Percentiles rank a stretch among this genome's conserved stretches.
Evolutionary conservation across 2,329 filamentous ascomycete genomes (phyloP).

Genomic region (Hypoxylon sp.): DNA sequence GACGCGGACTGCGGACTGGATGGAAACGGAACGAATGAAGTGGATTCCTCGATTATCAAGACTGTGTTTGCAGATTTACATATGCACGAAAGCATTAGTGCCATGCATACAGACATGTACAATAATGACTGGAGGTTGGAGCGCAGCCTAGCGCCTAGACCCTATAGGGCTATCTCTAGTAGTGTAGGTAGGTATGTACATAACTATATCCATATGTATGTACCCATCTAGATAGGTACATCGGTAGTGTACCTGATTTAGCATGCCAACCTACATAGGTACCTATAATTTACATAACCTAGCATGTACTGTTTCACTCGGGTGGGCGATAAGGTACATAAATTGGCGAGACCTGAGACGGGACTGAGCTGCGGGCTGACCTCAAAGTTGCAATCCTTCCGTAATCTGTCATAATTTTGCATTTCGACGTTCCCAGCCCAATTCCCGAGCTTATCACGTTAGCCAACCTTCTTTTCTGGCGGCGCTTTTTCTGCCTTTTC

Average conservation of each 20-base stretch:
- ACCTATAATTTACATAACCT: constrained; percentile 21
- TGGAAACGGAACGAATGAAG: constrained; percentile 35
- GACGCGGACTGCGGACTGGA: too few species aligned
- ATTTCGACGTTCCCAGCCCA: constrained; percentile 26
- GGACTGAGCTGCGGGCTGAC: neutral
- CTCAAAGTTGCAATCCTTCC: constrained; percentile 30
- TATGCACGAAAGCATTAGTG: neutral
- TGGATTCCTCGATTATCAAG: constrained; percentile 21
- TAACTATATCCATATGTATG: too few species aligned
- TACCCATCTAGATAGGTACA: too few species aligned
- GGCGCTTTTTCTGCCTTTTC: constrained; percentile 9
- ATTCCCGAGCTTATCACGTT: constrained; percentile 25
- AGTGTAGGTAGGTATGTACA: too few species aligned
- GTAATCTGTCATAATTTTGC: constrained; percentile 38
- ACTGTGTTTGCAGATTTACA: constrained; percentile 3
- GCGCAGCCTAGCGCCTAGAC: neutral
- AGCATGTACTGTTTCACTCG: constrained; percentile 41
- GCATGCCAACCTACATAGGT: neutral
- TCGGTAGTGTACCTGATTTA: too few species aligned
- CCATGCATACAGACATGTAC: too few species aligned
- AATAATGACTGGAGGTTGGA: too few species aligned
- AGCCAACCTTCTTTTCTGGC: constrained; percentile 18
- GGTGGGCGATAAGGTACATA: constrained; percentile 30
- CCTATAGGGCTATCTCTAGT: neutral
- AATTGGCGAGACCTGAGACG: constrained; percentile 4